Evolutionary conservation across 345 rosid genomes (phyloP).

Genomic region (Rhodomyrtus tomentosa): DNA sequence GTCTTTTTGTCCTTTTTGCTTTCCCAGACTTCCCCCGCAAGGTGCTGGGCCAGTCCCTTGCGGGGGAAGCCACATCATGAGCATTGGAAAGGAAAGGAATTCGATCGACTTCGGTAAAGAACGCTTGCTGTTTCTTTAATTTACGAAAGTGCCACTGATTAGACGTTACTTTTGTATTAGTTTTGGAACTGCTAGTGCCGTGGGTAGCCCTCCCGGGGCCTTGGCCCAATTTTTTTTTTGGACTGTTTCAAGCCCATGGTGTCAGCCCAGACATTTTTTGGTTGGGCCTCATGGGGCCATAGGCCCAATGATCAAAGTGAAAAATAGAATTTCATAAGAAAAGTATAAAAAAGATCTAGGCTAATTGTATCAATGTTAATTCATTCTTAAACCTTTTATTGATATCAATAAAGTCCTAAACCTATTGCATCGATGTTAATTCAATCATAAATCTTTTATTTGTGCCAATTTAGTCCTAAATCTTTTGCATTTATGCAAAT

Average conservation of each 20-base stretch:
- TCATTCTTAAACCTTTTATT: too few species aligned
- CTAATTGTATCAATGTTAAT: too few species aligned
- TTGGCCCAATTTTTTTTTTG: not conserved
- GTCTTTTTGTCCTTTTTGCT: not conserved
- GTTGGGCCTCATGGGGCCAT: not conserved
- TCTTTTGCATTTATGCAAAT: too few species aligned
- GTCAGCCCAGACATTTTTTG: not conserved
- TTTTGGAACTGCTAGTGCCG: not conserved
- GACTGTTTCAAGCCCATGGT: not conserved
- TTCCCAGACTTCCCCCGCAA: too few species aligned
- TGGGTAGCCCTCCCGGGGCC: not conserved
- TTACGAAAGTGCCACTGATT: not conserved
- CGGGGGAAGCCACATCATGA: too few species aligned
- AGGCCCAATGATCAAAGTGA: not conserved
- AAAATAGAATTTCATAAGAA: not conserved
- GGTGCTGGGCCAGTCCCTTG: too few species aligned
- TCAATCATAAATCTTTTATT: too few species aligned
- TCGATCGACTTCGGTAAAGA: not conserved
- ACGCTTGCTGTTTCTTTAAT: not conserved
- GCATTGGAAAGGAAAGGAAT: not conserved
- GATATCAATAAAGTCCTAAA: too few species aligned
- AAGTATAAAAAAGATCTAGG: too few species aligned
- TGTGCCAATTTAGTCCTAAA: too few species aligned
- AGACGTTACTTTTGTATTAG: not conserved
- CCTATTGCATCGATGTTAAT: too few species aligned